Conservation (phyloP, 805 yeast genomes). For the Groenewaldozyma salmanticensis region DNA sequence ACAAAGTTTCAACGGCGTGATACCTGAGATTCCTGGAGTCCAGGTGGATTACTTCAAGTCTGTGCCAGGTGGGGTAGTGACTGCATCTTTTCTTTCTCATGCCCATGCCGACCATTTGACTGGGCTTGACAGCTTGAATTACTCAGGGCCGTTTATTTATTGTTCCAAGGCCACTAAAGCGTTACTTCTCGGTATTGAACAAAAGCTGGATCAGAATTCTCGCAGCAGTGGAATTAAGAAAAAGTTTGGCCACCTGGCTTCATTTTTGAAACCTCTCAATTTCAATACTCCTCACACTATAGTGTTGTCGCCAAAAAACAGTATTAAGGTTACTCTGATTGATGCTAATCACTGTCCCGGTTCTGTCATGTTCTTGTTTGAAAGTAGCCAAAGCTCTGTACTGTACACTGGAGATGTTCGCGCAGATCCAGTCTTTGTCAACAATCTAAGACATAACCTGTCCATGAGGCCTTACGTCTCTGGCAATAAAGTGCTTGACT, state of each 20-base stretch:
- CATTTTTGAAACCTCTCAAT: conserved; percentile 8
- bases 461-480: conserved; percentile 33
- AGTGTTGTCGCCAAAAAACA: conserved; percentile 10
- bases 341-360: conserved; percentile 55
- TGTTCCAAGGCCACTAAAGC: conserved; percentile 37
- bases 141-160: conserved; percentile 34
- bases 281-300: conserved; percentile 17
- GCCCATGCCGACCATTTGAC: conserved; percentile 45
- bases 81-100: conserved; percentile 37
- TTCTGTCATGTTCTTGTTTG: conserved; percentile 42
- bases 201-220: conserved; percentile 2
- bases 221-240: background rate
- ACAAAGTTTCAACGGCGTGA: conserved; percentile 32
- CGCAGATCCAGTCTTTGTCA: conserved; percentile 46
- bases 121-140: conserved; percentile 34
- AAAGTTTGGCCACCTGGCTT: conserved; percentile 9
- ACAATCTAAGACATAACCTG: conserved; percentile 31
- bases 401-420: conserved; percentile 49
- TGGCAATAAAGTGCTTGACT: conserved; percentile 30
- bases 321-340: conserved; percentile 33
- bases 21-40: conserved; percentile 41
- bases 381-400: conserved; percentile 24
- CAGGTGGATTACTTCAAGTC: conserved; percentile 29
- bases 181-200: conserved; percentile 6
- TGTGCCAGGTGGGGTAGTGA: too few species aligned